Evolutionary conservation across 441 rosid species (phyloP).

Genomic region (Euphorbia celastroides): DNA sequence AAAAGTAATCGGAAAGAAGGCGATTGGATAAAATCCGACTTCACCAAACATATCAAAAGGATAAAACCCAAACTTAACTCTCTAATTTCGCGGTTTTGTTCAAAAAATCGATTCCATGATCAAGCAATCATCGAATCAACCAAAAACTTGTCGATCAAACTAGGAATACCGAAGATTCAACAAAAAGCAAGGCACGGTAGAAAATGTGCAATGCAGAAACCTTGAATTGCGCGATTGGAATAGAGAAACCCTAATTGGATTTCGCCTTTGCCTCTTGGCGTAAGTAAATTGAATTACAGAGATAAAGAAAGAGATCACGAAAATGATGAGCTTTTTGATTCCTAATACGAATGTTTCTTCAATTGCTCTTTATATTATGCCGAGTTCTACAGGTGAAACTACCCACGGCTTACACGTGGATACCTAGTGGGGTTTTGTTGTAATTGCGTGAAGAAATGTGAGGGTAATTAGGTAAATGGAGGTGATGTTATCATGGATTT

Average conservation of each 20-base stretch:
- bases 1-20: too few species aligned
- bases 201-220: conserved; percentile 8
- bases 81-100: neutral
- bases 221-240: conserved; percentile 1
- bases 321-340: neutral
- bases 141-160: conserved; percentile 27
- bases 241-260: neutral
- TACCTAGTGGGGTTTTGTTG: neutral
- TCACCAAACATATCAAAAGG: neutral
- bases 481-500: neutral
- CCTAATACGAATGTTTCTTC: neutral
- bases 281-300: neutral
- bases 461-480: too few species aligned
- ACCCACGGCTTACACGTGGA: neutral
- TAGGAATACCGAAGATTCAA: conserved; percentile 38
- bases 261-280: neutral
- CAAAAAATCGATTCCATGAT: too few species aligned
- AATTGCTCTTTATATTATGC: neutral
- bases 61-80: neutral
- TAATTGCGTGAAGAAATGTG: neutral
- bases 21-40: too few species aligned
- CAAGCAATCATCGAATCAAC: neutral
- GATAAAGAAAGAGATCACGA: neutral
- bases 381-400: neutral
- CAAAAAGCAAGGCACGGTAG: conserved; percentile 3